A percentile compares a stretch with the other conserved stretches of the same genome.
Evolutionary conservation across 2,329 filamentous ascomycete species (phyloP).

Genomic region (Fusarium tupiense): DNA sequence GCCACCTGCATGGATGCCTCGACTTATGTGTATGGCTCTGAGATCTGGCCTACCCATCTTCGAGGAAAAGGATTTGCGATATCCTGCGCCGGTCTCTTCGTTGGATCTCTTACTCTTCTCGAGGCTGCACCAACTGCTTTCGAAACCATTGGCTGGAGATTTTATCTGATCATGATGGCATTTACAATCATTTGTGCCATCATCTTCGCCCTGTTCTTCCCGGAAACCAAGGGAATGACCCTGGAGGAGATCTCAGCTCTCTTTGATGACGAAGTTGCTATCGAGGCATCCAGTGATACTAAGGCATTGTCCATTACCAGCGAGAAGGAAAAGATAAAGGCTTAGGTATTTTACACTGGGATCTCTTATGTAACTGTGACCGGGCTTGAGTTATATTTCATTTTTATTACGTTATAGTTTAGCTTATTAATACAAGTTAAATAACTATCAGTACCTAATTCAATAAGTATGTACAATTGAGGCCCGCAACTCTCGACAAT

Average conservation of each 20-base stretch:
- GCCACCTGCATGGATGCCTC: neutral
- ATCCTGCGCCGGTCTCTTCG: neutral
- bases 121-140: neutral
- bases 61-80: neutral
- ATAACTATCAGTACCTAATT: rapidly evolving
- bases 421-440: too few species aligned
- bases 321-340: neutral
- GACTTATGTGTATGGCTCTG: neutral
- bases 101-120: neutral
- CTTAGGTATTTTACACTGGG: neutral
- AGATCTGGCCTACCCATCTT: neutral
- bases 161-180: neutral
- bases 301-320: neutral
- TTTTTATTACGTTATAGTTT: rapidly evolving
- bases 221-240: neutral
- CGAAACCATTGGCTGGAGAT: neutral
- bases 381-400: rapidly evolving
- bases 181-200: neutral
- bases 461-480: too few species aligned
- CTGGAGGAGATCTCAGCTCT: neutral
- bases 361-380: rapidly evolving
- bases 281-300: neutral
- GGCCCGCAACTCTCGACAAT: neutral
- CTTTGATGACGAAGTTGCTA: neutral
- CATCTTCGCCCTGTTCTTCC: neutral